phyloP scores from a whole-genome alignment of 345 rosid genomes.

The Eucalyptus marginata region DNA sequence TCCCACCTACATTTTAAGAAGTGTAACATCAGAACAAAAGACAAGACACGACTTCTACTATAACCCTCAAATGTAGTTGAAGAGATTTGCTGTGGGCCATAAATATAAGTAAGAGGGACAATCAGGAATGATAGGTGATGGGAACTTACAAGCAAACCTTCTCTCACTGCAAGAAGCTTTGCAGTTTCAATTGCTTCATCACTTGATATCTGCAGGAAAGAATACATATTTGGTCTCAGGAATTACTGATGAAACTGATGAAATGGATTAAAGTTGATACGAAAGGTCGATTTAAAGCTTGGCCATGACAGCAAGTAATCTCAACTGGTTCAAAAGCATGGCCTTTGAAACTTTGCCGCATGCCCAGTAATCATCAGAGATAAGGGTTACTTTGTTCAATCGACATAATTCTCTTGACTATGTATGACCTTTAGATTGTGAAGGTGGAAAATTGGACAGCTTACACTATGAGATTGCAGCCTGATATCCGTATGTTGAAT shows the following conservation, averaged over 20 bases:
- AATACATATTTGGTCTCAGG: background rate
- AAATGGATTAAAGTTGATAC: background rate
- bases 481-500: background rate
- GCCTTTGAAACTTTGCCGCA: background rate
- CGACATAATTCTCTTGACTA: background rate
- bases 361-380: background rate
- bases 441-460: background rate
- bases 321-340: background rate
- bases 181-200: conserved; percentile 82
- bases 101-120: background rate
- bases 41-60: background rate
- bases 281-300: background rate
- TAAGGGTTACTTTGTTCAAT: background rate
- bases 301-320: background rate
- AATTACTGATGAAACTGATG: background rate
- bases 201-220: conserved; percentile 43
- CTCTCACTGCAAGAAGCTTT: conserved; percentile 62
- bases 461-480: background rate
- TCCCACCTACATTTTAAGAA: conserved; percentile 47
- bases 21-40: background rate
- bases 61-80: background rate
- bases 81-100: background rate
- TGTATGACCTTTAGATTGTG: background rate
- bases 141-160: conserved; percentile 73
- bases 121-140: background rate